These are phyloP conservation scores for Paraconiothyrium brasiliense DNA, from an alignment of 2,329 filamentous ascomycete species.

Conservation along the genomic window DNA sequence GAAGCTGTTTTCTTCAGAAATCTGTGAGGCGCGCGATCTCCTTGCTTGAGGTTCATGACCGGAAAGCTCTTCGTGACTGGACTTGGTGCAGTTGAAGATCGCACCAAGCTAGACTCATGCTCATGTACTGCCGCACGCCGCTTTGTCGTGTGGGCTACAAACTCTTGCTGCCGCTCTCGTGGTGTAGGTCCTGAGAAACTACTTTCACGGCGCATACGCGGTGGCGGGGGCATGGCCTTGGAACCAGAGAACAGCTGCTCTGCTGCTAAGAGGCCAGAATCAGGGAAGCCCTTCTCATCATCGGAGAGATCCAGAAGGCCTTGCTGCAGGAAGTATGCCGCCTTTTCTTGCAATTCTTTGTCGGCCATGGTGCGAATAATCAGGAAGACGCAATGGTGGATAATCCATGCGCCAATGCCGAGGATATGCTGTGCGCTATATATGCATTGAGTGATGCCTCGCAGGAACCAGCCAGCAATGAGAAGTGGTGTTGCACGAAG, in stretches of 20 bases:
- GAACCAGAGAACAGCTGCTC: slow-evolving; percentile 35
- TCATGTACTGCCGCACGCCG: slow-evolving; percentile 26
- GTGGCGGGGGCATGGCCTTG: slow-evolving; percentile 30
- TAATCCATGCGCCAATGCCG: background rate
- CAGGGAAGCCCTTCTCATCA: slow-evolving; percentile 34
- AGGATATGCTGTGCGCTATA: background rate
- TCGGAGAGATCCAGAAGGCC: slow-evolving; percentile 40
- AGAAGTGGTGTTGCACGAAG: slow-evolving; percentile 9
- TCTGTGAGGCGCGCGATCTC: slow-evolving; percentile 9
- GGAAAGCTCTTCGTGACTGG: slow-evolving; percentile 27
- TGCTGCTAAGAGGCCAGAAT: slow-evolving; percentile 24
- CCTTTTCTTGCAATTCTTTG: slow-evolving; percentile 36
- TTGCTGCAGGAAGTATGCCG: slow-evolving; percentile 41
- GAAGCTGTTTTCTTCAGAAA: slow-evolving; percentile 37
- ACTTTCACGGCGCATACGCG: slow-evolving; percentile 26
- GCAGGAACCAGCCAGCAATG: slow-evolving; percentile 10
- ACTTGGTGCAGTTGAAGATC: slow-evolving; percentile 33
- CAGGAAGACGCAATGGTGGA: background rate
- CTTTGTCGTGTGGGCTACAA: slow-evolving; percentile 31
- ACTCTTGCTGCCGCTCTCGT: slow-evolving; percentile 39
- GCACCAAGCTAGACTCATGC: slow-evolving; percentile 17
- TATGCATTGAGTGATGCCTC: background rate
- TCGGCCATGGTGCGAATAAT: slow-evolving; percentile 30
- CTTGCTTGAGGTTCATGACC: slow-evolving; percentile 18
- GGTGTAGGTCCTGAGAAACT: slow-evolving; percentile 45